phyloP scores from a whole-genome alignment of 163 green algal species.

The Scenedesmus sp. region DNA sequence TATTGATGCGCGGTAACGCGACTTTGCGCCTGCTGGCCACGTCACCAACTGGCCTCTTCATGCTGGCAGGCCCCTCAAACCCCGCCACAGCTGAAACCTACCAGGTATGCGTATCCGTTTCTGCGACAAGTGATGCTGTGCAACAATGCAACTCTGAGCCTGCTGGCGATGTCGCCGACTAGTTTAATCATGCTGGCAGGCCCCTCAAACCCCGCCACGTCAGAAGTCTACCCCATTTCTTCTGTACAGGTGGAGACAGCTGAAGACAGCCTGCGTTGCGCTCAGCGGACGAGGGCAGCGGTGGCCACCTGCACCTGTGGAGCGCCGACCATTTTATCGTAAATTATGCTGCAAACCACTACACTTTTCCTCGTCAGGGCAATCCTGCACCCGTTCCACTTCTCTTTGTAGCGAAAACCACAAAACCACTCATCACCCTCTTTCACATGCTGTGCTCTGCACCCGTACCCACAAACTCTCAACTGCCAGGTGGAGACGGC shows the following conservation, averaged over 20 bases:
- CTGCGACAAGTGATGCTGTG: background rate
- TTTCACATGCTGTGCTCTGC: too few species aligned
- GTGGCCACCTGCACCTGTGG: background rate
- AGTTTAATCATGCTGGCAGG: background rate
- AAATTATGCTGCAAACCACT: too few species aligned
- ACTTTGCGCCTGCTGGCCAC: conserved; percentile 74
- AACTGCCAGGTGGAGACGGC: background rate
- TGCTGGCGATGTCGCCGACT: background rate
- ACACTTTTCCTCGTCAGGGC: too few species aligned
- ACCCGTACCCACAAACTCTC: too few species aligned
- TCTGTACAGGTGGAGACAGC: background rate
- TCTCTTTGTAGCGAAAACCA: too few species aligned
- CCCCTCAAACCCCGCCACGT: too few species aligned
- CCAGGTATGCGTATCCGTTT: conserved; percentile 55
- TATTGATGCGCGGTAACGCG: too few species aligned
- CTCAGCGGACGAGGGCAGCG: background rate
- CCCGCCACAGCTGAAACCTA: conserved; percentile 47
- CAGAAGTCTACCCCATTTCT: too few species aligned
- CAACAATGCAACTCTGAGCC: background rate
- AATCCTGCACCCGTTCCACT: too few species aligned
- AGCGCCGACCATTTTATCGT: too few species aligned
- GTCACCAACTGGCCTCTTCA: conserved; percentile 70
- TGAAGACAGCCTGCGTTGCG: background rate
- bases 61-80: conserved; percentile 68
- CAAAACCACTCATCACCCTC: too few species aligned